phyloP scores from a whole-genome alignment of 2,329 filamentous ascomycete species.

The Colletotrichum neosansevieriae region DNA sequence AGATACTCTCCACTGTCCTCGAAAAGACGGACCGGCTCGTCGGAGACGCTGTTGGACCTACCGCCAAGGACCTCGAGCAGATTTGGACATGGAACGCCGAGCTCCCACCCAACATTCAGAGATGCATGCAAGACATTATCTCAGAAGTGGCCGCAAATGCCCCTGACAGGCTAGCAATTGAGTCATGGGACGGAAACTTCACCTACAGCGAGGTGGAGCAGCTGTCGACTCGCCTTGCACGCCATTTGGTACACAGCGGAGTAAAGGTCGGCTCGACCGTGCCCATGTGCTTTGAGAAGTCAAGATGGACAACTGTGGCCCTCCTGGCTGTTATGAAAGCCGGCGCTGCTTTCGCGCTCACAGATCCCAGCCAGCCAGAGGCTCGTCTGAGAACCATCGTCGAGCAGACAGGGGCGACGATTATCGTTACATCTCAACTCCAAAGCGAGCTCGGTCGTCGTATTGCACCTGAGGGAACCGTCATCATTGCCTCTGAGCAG shows the following conservation, averaged over 20 bases:
- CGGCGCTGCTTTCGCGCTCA: constrained; percentile 61
- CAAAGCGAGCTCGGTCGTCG: constrained; percentile 53
- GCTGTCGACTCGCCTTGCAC: constrained; percentile 56
- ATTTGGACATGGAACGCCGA: constrained; percentile 61
- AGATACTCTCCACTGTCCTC: constrained; percentile 41
- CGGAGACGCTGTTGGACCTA: constrained; percentile 41
- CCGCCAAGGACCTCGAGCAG: constrained; percentile 54
- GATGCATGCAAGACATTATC: constrained; percentile 62
- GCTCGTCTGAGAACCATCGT: constrained; percentile 59
- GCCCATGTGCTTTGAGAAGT: constrained; percentile 65
- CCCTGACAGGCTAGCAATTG: constrained; percentile 57
- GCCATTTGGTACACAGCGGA: constrained; percentile 52
- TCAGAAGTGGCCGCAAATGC: constrained; percentile 51
- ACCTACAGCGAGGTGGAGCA: constrained; percentile 60
- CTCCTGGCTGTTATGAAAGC: constrained; percentile 62
- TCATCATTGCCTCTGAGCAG: constrained; percentile 49
- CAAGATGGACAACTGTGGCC: constrained; percentile 58
- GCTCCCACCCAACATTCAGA: constrained; percentile 54
- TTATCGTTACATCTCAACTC: constrained; percentile 55
- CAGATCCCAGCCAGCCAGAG: constrained; percentile 60
- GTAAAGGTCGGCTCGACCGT: constrained; percentile 55
- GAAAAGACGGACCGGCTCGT: constrained; percentile 34
- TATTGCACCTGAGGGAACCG: constrained; percentile 51
- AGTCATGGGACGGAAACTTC: constrained; percentile 63
- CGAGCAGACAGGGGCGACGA: constrained; percentile 54